phyloP scores from a whole-genome alignment of 192 early-diverging fungal genomes.

The Podila minutissima region DNA sequence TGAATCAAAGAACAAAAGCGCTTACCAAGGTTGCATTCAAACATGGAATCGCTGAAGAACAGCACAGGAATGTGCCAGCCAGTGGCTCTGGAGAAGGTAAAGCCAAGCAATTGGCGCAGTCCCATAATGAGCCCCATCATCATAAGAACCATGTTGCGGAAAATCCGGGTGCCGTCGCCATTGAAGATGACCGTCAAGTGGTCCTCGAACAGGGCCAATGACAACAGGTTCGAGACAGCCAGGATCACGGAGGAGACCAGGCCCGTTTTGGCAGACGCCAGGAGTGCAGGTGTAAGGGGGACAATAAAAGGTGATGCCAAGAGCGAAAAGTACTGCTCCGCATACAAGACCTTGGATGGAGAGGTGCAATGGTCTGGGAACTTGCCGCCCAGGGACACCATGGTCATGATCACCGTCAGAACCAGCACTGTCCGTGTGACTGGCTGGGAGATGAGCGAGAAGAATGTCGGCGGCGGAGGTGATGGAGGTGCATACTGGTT shows the following conservation, averaged over 20 bases:
- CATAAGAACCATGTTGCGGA: slow-evolving; percentile 50
- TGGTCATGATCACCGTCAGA: slow-evolving; percentile 31
- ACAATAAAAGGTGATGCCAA: slow-evolving; percentile 39
- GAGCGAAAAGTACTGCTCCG: slow-evolving; percentile 24
- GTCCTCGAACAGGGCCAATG: slow-evolving; percentile 63
- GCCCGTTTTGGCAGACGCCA: slow-evolving; percentile 11
- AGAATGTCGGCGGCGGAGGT: slow-evolving; percentile 2
- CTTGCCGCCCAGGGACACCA: slow-evolving; percentile 31
- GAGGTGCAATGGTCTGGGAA: slow-evolving; percentile 41
- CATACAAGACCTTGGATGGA: slow-evolving; percentile 20
- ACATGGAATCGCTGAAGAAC: slow-evolving; percentile 63
- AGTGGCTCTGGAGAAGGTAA: slow-evolving; percentile 60
- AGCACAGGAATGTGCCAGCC: slow-evolving; percentile 59
- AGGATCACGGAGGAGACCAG: slow-evolving; percentile 31
- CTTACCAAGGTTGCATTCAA: slow-evolving; percentile 67
- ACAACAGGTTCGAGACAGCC: slow-evolving; percentile 57
- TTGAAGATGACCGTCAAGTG: slow-evolving; percentile 55
- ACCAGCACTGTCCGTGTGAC: slow-evolving; percentile 20
- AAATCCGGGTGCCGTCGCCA: slow-evolving; percentile 44
- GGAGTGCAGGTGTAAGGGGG: slow-evolving; percentile 33
- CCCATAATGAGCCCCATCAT: slow-evolving; percentile 33
- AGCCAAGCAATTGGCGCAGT: slow-evolving; percentile 53
- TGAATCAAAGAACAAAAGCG: not conserved
- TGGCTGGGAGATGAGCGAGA: slow-evolving; percentile 20
- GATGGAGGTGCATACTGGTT: slow-evolving; percentile 6